Evolutionary conservation across 2,329 filamentous ascomycete species (phyloP), one percentile per base, ranked within the genome.

Genomic region (Lasiodiplodia gonubiensis): DNA sequence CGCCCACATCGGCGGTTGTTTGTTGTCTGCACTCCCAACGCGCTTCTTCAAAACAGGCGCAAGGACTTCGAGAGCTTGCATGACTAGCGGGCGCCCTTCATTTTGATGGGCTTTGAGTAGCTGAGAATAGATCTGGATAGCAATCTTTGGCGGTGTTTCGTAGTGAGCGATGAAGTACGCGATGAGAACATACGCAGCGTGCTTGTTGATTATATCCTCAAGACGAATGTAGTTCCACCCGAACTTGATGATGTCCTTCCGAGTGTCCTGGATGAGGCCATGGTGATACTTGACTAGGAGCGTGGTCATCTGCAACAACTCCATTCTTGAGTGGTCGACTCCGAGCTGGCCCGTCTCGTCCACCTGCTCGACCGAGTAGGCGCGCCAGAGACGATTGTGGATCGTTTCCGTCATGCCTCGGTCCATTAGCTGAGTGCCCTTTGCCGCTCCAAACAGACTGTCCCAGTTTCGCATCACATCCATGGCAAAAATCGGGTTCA

Each of bases 171-270:
- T 97, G 81, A 99, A 99, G 79, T 97, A 99, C 2, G 92, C 93
- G 69, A 99, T 96, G 6, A 99, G 89, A 5, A 97, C 94, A 74
- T 99, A 99, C 2, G 95, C 94, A 0, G 94, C 95, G 77, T 98
- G 95, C 79, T 99, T 99, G 83, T 98, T 99, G 82, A 99, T 97
- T 67, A 97, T 92, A 78, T 99, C 95, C 75, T 99, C 96, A n/a
- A 99, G 86, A 27, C 92, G 89, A 74, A 99, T 99, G 76, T 97
- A 98, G 21, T 94, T 97, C 95, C 95, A 99, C 3, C 93, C 94
- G 79, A 98, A 99, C 80, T 97, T 98, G 75, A 99, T 99, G 70
- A 99, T 94, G 71, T 99, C 95, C 79, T 99, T 99, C 46, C 96
- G 89, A 2, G 92, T 90, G 74, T 98, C 95, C 72, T 96, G 92